Evolutionary conservation across 768 basidiomycete genomes (phyloP).

Genomic region (Suillus discolor): DNA sequence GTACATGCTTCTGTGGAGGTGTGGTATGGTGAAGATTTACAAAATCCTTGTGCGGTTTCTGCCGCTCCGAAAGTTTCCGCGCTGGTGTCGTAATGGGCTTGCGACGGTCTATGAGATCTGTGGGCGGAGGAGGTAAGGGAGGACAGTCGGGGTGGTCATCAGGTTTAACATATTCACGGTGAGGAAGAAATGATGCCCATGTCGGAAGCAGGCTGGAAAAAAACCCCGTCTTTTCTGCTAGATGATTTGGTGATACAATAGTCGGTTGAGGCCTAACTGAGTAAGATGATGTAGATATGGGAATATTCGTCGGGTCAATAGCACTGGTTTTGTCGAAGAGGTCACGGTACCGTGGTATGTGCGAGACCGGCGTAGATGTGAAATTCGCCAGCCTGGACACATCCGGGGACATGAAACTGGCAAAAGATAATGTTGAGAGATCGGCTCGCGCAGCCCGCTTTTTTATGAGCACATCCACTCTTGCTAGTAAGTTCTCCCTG

Average conservation of each 20-base stretch:
- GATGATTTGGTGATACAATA: slow-evolving; percentile 19
- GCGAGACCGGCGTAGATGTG: slow-evolving; percentile 27
- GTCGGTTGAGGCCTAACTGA: slow-evolving; percentile 21
- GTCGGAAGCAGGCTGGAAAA: slow-evolving; percentile 63
- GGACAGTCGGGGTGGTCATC: slow-evolving; percentile 51
- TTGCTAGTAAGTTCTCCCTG: slow-evolving; percentile 27
- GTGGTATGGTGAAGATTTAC: slow-evolving; percentile 63
- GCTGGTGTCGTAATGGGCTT: slow-evolving; percentile 63
- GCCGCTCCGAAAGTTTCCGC: slow-evolving; percentile 47
- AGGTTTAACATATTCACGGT: slow-evolving; percentile 19
- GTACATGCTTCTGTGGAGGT: slow-evolving; percentile 36
- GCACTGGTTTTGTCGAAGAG: slow-evolving; percentile 38
- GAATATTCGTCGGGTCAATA: slow-evolving; percentile 21
- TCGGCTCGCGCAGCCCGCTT: slow-evolving; percentile 24
- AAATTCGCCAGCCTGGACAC: not conserved
- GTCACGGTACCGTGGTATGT: slow-evolving; percentile 57
- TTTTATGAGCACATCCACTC: slow-evolving; percentile 34
- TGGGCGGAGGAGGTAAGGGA: slow-evolving; percentile 39
- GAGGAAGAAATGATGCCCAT: slow-evolving; percentile 37
- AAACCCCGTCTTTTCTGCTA: slow-evolving; percentile 58
- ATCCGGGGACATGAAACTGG: slow-evolving; percentile 4
- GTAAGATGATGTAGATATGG: slow-evolving; percentile 17
- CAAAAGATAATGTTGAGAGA: not conserved
- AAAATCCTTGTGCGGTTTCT: slow-evolving; percentile 61
- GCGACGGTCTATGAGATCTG: slow-evolving; percentile 41